A percentile compares a stretch with the other conserved stretches of the same genome.
These are phyloP conservation scores for Lentinula raphanica DNA, from an alignment of 768 basidiomycete genomes.

Conservation along the genomic window DNA sequence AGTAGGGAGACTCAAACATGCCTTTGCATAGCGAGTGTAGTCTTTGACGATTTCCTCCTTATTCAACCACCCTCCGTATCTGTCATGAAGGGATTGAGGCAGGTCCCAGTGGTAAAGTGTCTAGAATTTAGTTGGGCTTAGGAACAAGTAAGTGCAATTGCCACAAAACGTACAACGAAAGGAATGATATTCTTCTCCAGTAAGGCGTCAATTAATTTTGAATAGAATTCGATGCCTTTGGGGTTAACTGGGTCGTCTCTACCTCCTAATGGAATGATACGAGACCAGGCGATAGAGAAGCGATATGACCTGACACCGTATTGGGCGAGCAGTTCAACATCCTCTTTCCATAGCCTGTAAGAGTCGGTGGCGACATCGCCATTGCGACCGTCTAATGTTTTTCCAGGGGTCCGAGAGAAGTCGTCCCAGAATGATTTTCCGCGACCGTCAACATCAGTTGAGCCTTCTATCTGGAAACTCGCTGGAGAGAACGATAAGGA, in stretches of 20 bases:
- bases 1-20: slow-evolving; percentile 19
- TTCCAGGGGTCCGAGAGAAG: slow-evolving; percentile 59
- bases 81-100: slow-evolving; percentile 66
- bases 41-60: slow-evolving; percentile 67
- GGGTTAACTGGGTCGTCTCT: slow-evolving; percentile 69
- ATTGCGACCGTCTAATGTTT: slow-evolving; percentile 61
- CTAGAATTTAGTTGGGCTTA: slow-evolving; percentile 25
- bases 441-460: slow-evolving; percentile 51
- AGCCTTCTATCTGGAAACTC: slow-evolving; percentile 73
- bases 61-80: slow-evolving; percentile 73
- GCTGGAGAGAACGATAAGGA: slow-evolving; percentile 29
- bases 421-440: slow-evolving; percentile 75
- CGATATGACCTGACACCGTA: slow-evolving; percentile 72
- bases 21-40: slow-evolving; percentile 55
- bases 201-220: slow-evolving; percentile 62
- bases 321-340: slow-evolving; percentile 52
- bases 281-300: slow-evolving; percentile 73
- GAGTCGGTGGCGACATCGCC: slow-evolving; percentile 72
- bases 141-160: not conserved
- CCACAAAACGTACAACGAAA: slow-evolving; percentile 47
- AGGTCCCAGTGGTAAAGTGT: slow-evolving; percentile 79
- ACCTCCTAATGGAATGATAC: slow-evolving; percentile 71
- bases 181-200: slow-evolving; percentile 59
- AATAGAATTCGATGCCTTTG: slow-evolving; percentile 65
- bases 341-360: slow-evolving; percentile 63